Conservation (phyloP, 2,329 filamentous ascomycete species). For the Penicillium sp. region DNA sequence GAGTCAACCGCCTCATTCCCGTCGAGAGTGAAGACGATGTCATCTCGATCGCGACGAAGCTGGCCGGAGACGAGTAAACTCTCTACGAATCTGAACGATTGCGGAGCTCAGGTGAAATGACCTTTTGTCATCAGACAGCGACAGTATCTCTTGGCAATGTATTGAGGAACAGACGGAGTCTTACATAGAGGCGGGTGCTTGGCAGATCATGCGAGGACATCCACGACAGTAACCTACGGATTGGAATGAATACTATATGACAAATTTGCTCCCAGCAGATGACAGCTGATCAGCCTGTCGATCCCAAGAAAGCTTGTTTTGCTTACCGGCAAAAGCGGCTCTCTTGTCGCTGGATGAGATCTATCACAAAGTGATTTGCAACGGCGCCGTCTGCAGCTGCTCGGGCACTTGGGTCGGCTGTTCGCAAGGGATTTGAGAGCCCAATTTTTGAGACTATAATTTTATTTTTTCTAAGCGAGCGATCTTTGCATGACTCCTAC, state of each 20-base stretch:
- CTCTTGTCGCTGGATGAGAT: slow-evolving; percentile 2
- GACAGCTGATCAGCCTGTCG: slow-evolving; percentile 6
- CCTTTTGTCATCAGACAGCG: neutral
- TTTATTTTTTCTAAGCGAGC: slow-evolving; percentile 11
- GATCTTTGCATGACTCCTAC: slow-evolving; percentile 1
- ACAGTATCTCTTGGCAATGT: neutral
- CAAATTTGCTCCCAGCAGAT: neutral
- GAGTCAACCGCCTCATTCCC: slow-evolving; percentile 87
- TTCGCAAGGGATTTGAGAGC: slow-evolving; percentile 15
- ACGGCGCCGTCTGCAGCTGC: slow-evolving; percentile 15
- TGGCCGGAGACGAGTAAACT: slow-evolving; percentile 43
- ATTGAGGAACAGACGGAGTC: slow-evolving; percentile 1
- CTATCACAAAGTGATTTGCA: slow-evolving; percentile 26
- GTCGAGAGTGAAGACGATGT: slow-evolving; percentile 80
- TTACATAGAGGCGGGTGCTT: slow-evolving; percentile 14
- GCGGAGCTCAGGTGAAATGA: neutral
- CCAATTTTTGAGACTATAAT: slow-evolving; percentile 9
- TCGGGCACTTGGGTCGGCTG: neutral
- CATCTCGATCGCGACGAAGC: slow-evolving; percentile 74
- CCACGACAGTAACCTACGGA: neutral
- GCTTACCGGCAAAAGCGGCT: neutral
- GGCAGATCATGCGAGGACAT: neutral
- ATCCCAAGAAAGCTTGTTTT: neutral
- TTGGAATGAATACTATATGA: neutral
- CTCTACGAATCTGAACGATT: neutral